Conservation (phyloP, 148 eudicot genomes). For the Drosera capensis region DNA sequence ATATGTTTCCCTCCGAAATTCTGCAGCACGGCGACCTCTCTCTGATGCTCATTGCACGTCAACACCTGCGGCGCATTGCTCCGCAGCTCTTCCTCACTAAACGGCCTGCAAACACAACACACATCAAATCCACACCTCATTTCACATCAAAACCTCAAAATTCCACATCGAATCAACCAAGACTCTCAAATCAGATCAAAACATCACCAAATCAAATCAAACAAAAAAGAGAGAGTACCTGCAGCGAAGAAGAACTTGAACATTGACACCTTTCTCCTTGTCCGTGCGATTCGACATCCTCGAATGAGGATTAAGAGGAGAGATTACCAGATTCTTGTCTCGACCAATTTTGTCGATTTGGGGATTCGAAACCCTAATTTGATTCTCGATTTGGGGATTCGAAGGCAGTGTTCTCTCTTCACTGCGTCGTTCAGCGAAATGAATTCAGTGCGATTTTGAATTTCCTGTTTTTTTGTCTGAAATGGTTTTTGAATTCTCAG, state of each 20-base stretch:
- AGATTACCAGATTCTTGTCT: neutral
- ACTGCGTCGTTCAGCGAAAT: too few relatives aligned
- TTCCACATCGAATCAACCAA: too few relatives aligned
- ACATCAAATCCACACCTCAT: neutral
- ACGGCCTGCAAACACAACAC: constrained; percentile 44
- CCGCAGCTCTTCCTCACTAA: constrained; percentile 72
- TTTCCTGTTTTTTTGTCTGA: too few relatives aligned
- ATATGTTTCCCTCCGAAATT: constrained; percentile 48
- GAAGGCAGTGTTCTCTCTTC: too few relatives aligned
- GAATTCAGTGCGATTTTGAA: too few relatives aligned
- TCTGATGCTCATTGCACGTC: constrained; percentile 67
- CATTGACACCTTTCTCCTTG: constrained; percentile 84
- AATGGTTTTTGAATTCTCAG: too few relatives aligned
- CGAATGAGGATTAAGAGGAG: neutral
- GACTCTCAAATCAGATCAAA: neutral
- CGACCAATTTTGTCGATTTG: too few relatives aligned
- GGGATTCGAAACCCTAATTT: too few relatives aligned
- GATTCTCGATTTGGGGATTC: too few relatives aligned
- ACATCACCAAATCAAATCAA: neutral
- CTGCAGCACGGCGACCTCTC: constrained; percentile 66
- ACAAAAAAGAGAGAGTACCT: constrained; percentile 22
- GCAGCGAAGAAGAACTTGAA: constrained; percentile 92
- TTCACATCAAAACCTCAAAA: too few relatives aligned
- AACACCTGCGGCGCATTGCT: constrained; percentile 89
- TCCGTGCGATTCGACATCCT: constrained; percentile 53